A percentile compares a stretch with the other conserved stretches of the same genome.
phyloP scores from a whole-genome alignment of 2,329 filamentous ascomycete genomes.

The Canariomyces notabilis region DNA sequence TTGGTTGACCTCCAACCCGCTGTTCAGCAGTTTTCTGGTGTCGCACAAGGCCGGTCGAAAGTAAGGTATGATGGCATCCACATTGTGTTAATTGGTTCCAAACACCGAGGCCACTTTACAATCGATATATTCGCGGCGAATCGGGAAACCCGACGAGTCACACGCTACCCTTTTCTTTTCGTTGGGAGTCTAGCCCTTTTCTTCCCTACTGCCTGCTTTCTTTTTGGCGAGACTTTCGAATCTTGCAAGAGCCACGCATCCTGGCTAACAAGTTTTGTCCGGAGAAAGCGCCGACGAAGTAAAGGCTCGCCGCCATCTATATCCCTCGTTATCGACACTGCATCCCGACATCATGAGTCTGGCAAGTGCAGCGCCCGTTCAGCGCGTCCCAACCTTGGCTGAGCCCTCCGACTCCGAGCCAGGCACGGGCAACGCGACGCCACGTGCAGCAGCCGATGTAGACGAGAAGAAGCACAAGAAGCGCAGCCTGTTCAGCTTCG shows the following conservation, averaged over 20 bases:
- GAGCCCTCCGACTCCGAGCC: conserved; percentile 24
- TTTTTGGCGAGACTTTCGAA: conserved; percentile 18
- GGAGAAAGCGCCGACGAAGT: no score
- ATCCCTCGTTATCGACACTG: no score
- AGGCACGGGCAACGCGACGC: conserved; percentile 30
- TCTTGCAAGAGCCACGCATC: conserved; percentile 2
- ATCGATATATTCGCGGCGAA: conserved; percentile 23
- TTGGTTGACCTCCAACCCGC: conserved; percentile 1
- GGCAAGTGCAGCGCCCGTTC: conserved; percentile 23
- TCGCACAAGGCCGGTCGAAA: conserved; percentile 11
- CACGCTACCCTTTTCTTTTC: conserved; percentile 14
- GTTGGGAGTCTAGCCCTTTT: conserved; percentile 14
- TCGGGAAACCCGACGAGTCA: conserved; percentile 20
- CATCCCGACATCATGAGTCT: conserved; percentile 26
- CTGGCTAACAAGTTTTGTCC: background rate
- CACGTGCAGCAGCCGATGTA: conserved; percentile 27
- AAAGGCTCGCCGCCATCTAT: no score
- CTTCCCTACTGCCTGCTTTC: conserved; percentile 13
- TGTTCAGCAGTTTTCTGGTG: conserved; percentile 12
- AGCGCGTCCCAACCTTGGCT: conserved; percentile 27
- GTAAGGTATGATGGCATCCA: conserved; percentile 20
- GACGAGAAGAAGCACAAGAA: conserved; percentile 43
- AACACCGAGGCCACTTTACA: conserved; percentile 16
- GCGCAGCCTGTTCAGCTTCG: conserved; percentile 55
- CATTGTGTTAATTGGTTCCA: conserved; percentile 17